phyloP scores from a whole-genome alignment of 2,329 filamentous ascomycete genomes.

The Tricladium varicosporioides region DNA sequence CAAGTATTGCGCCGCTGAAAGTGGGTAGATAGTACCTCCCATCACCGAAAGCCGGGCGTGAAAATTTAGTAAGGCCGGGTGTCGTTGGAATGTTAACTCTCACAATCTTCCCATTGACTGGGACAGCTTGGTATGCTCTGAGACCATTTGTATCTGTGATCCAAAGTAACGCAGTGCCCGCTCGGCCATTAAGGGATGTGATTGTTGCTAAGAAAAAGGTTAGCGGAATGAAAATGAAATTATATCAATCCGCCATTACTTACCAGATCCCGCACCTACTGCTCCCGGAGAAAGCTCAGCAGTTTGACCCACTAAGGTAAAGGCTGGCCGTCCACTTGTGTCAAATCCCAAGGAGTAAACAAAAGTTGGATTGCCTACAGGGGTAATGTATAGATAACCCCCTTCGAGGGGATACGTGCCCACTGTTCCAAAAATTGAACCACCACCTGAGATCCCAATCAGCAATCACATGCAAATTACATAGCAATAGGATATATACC shows the following conservation, averaged over 20 bases:
- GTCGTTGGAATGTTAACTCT: constrained; percentile 33
- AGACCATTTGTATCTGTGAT: constrained; percentile 35
- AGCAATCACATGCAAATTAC: no score
- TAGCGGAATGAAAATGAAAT: no score
- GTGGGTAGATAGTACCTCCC: constrained; percentile 30
- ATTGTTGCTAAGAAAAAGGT: no score
- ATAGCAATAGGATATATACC: no score
- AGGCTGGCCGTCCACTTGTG: constrained; percentile 23
- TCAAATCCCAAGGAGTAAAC: constrained; percentile 31
- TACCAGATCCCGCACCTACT: constrained; percentile 32
- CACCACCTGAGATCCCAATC: constrained; percentile 3
- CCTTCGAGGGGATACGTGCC: constrained; percentile 39
- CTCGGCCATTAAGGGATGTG: constrained; percentile 32
- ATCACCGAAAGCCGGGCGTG: constrained; percentile 37
- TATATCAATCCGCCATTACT: no score
- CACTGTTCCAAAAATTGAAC: constrained; percentile 12
- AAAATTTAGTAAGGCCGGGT: constrained; percentile 33
- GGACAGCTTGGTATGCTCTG: constrained; percentile 36
- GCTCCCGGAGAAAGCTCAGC: constrained; percentile 27
- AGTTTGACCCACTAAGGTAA: constrained; percentile 32
- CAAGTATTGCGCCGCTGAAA: constrained; percentile 22
- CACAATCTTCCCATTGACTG: constrained; percentile 30
- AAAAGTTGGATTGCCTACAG: constrained; percentile 29
- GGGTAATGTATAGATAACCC: constrained; percentile 36
- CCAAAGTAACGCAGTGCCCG: constrained; percentile 36